phyloP scores from a whole-genome alignment of 2,329 filamentous ascomycete genomes.

The Cladosporium halotolerans region DNA sequence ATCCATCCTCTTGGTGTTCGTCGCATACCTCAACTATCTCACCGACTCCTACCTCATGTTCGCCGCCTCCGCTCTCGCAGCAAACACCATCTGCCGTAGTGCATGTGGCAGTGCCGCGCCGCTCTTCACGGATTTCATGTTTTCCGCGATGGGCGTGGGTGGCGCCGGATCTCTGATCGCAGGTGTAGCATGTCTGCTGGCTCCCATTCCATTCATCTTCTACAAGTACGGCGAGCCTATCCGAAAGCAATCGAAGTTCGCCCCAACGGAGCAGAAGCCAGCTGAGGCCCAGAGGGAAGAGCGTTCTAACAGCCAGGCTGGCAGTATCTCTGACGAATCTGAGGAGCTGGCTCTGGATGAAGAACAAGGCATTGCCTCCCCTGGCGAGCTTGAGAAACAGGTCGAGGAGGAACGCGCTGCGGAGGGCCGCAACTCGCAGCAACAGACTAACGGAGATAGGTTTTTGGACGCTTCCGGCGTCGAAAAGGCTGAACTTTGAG shows the following conservation, averaged over 20 bases:
- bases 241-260: conserved; percentile 21
- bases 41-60: conserved; percentile 45
- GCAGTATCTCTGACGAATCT: conserved; percentile 7
- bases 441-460: conserved; percentile 9
- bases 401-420: conserved; percentile 11
- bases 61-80: conserved; percentile 26
- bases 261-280: conserved; percentile 19
- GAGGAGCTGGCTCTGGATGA: conserved; percentile 19
- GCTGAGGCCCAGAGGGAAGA: conserved; percentile 6
- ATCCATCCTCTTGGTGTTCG: conserved; percentile 44
- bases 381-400: conserved; percentile 12
- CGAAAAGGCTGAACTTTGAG: conserved; percentile 19
- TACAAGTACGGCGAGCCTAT: conserved; percentile 26
- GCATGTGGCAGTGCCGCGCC: conserved; percentile 28
- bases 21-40: conserved; percentile 50
- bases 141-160: conserved; percentile 26
- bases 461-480: conserved; percentile 20
- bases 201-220: conserved; percentile 30
- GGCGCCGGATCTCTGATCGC: conserved; percentile 37
- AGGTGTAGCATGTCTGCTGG: conserved; percentile 35
- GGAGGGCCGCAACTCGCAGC: neutral
- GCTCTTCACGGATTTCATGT: conserved; percentile 29
- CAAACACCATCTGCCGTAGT: conserved; percentile 26
- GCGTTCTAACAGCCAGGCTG: neutral
- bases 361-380: conserved; percentile 17